Conservation (phyloP, 139 green algal genomes). For the Nannochloris sp. region DNA sequence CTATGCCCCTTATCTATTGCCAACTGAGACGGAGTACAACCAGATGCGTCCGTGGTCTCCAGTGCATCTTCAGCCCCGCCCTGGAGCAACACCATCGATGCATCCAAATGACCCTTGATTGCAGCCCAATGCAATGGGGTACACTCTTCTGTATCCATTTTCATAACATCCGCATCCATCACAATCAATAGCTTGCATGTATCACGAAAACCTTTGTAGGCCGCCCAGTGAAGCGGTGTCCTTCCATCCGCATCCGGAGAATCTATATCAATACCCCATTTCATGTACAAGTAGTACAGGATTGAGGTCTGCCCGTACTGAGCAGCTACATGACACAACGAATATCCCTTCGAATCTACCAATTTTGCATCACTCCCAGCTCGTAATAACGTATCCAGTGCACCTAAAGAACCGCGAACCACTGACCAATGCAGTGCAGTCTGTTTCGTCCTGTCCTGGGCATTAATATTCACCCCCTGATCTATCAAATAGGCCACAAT, state of each 20-base stretch:
- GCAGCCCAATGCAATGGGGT: conserved; percentile 94
- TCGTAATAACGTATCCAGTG: conserved; percentile 66
- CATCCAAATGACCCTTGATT: conserved; percentile 86
- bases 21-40: conserved; percentile 77
- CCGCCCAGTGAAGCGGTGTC: conserved; percentile 67
- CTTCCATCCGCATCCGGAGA: conserved; percentile 50
- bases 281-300: conserved; percentile 79
- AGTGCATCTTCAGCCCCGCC: conserved; percentile 53
- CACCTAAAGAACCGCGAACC: conserved; percentile 63
- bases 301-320: conserved; percentile 94
- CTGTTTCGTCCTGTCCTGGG: conserved; percentile 65
- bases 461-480: conserved; percentile 49
- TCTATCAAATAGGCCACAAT: conserved; percentile 62
- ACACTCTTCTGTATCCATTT: conserved; percentile 81
- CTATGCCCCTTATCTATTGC: conserved; percentile 87
- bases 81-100: conserved; percentile 81
- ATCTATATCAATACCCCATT: conserved; percentile 79
- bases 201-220: conserved; percentile 81
- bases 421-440: conserved; percentile 80
- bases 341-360: conserved; percentile 56
- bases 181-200: conserved; percentile 85
- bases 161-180: conserved; percentile 46
- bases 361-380: conserved; percentile 35
- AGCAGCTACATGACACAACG: conserved; percentile 71
- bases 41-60: conserved; percentile 61